Evolutionary conservation across 805 yeast genomes (phyloP).

Genomic region (Ogataea saltuana): DNA sequence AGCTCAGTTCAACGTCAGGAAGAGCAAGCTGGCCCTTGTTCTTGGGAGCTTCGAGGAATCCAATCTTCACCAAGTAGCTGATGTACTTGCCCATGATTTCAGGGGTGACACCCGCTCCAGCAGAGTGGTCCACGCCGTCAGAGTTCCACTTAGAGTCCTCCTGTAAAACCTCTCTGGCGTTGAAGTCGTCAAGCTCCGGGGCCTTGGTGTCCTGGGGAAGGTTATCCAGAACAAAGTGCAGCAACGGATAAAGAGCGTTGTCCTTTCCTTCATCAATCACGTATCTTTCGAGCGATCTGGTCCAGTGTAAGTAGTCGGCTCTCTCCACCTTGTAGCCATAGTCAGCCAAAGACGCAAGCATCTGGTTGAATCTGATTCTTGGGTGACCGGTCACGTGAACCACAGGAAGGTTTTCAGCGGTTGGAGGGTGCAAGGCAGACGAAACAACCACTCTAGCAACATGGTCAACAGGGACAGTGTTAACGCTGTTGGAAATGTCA

Average conservation of each 20-base stretch:
- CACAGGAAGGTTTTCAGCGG: constrained; percentile 52
- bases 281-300: constrained; percentile 66
- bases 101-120: constrained; percentile 74
- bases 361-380: constrained; percentile 76
- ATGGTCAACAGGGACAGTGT: constrained; percentile 98
- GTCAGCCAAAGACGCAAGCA: constrained; percentile 58
- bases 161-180: constrained; percentile 70
- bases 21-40: constrained; percentile 42
- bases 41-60: constrained; percentile 72
- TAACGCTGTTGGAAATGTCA: constrained; percentile 80
- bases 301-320: constrained; percentile 79
- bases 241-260: constrained; percentile 86
- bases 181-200: constrained; percentile 89
- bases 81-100: constrained; percentile 73
- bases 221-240: constrained; percentile 92
- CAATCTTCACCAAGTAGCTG: constrained; percentile 75
- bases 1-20: constrained; percentile 57
- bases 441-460: constrained; percentile 92
- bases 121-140: constrained; percentile 59
- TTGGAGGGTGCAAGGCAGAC: constrained; percentile 75
- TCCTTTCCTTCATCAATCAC: constrained; percentile 76
- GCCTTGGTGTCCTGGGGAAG: constrained; percentile 91
- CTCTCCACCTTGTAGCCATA: constrained; percentile 73
- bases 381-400: constrained; percentile 99
- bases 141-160: constrained; percentile 53